Evolutionary conservation across 139 green algal genomes (phyloP), one percentile per base, ranked within the genome.

Genomic region (Coelastrella sp.): DNA sequence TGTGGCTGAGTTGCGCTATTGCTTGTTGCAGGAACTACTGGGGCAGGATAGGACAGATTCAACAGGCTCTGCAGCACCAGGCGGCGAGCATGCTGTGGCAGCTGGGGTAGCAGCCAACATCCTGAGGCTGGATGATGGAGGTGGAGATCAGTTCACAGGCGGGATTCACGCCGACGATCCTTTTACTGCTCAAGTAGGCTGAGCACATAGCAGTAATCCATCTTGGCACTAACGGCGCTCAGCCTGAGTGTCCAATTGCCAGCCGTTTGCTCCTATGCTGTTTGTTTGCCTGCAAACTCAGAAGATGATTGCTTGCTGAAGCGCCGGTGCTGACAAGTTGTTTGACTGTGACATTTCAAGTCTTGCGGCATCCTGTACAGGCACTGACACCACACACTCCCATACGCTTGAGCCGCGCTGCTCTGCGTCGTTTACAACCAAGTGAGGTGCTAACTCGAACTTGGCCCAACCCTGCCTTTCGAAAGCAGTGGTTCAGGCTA

Each of bases 401-500:
- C 40, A 94, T 97, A 73, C 41, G 74, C 3, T 91, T 91, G 15
- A 89, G 94, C 60, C 80, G 89, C 23, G 84, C 64, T 35, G 92
- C 89, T 25, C 76, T 96, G 81, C 83, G 87, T 13, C 85, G 81
- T 5, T 83, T 95, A 71, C 88, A 89, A 67, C 87, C 75, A 0
- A 48, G 35, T 15, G 88, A 92, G 80, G 93, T 95, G 53, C 88
- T 96, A 23, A 66, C 94, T 8, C 89, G 90, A 40, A 75, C 53
- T 1, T 95, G 89, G 90, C 90, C 89, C 19, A 91, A 91, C 76
- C 67, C 84, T 25, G 21, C 69, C 50, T 86, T 94, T 30, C 88
- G 84, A 7, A 27, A 30, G 32, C 89, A 93, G 85, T 96, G 93
- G 83, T 96, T 96, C 89, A 87, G 92, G 37, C 32, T 96, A 23